Evolutionary conservation across 2,329 filamentous ascomycete genomes (phyloP), one percentile per base, ranked within the genome.

Genomic region (Emergomyces africanus): DNA sequence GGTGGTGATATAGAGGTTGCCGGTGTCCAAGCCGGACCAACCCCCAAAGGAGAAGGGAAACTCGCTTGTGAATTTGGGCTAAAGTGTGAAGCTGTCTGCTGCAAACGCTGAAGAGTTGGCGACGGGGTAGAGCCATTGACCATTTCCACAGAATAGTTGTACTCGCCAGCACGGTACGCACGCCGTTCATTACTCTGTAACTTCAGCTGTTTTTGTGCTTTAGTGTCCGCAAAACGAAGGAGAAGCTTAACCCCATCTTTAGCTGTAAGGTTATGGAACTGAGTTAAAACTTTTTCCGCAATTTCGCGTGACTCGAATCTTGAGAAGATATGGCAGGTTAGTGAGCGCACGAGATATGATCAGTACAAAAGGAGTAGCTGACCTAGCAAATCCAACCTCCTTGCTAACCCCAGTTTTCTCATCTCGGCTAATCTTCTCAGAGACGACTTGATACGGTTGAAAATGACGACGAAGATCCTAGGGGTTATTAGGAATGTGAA

Each of bases 301-400:
- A 95, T 81, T 0, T 95, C 89, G 54, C 91, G 92, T 61, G 77
- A 81, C 73, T 96, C 90, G 67, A 99, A 99, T 37, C 92, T 97
- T 64, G 18, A 50, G 5, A 14, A 23, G 10, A 39, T 9, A 42
- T 54, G 64, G 58, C 64, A 68, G 61, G 37, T 62, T 63, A 60
- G 37, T 62, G 63, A 60, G 60, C 15, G 46, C 15, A n/a, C 44
- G 30, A 41, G 53, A 25, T 35, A 41, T 33, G n/a, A 23, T 14
- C 64, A n/a, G 63, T 59, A 48, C 28, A 54, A 28, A 54, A 53
- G 33, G 9, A n/a, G 15, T 39, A 58, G 71, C 82, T 69, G 20
- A 96, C 92, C 94, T 87, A 74, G 92, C 92, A 76, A 99, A 99
- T 42, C 94, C 94, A 70, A 99, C 94, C 66, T 95, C 92, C 67